Evolutionary conservation across 1,284 basidiomycete species (phyloP).

Genomic region (Melampsora larici-populina): DNA sequence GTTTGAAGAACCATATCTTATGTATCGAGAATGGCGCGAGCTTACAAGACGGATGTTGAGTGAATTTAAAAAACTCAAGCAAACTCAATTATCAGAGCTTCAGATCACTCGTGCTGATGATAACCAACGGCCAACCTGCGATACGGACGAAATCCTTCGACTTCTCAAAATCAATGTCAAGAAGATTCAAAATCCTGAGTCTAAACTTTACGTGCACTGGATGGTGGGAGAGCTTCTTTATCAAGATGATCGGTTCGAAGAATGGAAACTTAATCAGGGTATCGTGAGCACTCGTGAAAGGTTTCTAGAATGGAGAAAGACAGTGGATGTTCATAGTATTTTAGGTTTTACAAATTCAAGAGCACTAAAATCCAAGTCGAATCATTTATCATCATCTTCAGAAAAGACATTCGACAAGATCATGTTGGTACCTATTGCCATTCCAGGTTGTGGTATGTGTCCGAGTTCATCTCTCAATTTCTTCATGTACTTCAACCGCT

Average conservation of each 20-base stretch:
- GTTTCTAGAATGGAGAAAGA: slow-evolving; percentile 24
- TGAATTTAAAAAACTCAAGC: neutral
- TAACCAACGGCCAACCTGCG: neutral
- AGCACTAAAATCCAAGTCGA: neutral
- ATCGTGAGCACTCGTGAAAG: slow-evolving; percentile 19
- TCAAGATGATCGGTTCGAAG: slow-evolving; percentile 19
- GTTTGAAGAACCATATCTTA: slow-evolving; percentile 97
- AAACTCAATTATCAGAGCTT: neutral
- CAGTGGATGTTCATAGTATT: neutral
- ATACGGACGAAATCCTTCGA: slow-evolving; percentile 3
- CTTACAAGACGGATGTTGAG: slow-evolving; percentile 66
- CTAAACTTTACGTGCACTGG: slow-evolving; percentile 29
- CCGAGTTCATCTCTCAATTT: neutral
- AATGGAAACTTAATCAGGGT: slow-evolving; percentile 21
- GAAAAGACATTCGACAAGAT: slow-evolving; percentile 65
- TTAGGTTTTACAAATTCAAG: neutral
- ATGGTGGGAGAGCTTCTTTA: slow-evolving; percentile 22
- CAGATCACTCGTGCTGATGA: neutral
- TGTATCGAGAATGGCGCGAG: slow-evolving; percentile 97
- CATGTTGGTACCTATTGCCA: slow-evolving; percentile 79
- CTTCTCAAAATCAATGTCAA: slow-evolving; percentile 22
- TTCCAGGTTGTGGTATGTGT: slow-evolving; percentile 77
- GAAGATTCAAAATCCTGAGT: slow-evolving; percentile 30
- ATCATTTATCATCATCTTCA: neutral
- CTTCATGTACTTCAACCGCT: neutral